Base-by-base conservation (phyloP, 192 early-diverging fungal species). In the Coemansia sp. region DNA sequence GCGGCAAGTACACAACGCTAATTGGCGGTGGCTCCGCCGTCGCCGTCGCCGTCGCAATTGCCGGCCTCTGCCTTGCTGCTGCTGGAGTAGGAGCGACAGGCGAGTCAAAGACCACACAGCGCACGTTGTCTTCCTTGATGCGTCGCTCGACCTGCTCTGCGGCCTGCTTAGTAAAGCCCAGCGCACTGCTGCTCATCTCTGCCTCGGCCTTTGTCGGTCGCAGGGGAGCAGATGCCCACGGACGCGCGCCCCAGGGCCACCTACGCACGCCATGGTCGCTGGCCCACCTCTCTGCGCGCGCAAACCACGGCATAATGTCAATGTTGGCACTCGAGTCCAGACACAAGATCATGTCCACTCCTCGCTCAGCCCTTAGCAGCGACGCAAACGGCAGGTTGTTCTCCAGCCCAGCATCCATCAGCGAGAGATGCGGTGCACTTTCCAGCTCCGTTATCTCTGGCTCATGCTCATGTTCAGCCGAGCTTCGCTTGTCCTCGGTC, bases 311-410 rank as follows among this genome's bases (percentile, higher is more conserved):
- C 31, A 87, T 86, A 24, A 77, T 80, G 36, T 91, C 87, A 36
- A 92, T 90, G 57, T 91, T 87, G 8, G 87, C 89, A 65, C 89
- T 90, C 27, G 88, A 76, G 72, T 94, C 93, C 29, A 94, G 81
- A 17, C 87, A 87, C 19, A 94, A 57, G 10, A 92, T 84, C 31
- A 92, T 78, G 73, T 94, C 93, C 2, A 93, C 86, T 19, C 82
- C 60, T 10, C 93, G 85, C 15, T 87, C 89, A 3, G 84, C 77
- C 6, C 90, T 73, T 25, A 90, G 64, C 17, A 94, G 63, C 19
- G 91, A 89, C 24, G 91, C 89, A 41, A 94, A 85, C 0, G 93
- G 91, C 39, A 92, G 75, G 68, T 94, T 93, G 71, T 94, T 94
- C 46, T 92, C 87, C 75, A 89, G 84, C 8, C 90, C 93, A 15